Conservation (phyloP, 768 basidiomycete genomes). For the Harrya chromipes region DNA sequence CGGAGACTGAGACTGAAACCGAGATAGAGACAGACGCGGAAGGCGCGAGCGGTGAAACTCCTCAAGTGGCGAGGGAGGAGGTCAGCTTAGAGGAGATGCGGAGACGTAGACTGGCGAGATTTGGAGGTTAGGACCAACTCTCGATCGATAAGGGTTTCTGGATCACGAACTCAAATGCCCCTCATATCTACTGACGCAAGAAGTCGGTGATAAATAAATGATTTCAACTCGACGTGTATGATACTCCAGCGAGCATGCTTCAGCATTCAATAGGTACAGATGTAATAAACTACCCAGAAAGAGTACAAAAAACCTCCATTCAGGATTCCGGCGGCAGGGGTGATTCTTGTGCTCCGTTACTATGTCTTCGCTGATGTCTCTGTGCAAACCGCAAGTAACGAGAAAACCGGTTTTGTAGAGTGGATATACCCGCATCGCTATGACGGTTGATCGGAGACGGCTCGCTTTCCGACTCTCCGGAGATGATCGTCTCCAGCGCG, state of each 20-base stretch:
- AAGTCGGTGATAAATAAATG: too few relatives aligned
- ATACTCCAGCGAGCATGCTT: too few relatives aligned
- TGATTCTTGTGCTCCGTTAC: slow-evolving; percentile 31
- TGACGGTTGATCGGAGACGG: slow-evolving; percentile 4
- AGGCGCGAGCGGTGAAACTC: neutral
- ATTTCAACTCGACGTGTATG: too few relatives aligned
- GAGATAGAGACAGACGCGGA: slow-evolving; percentile 36
- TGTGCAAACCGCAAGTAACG: slow-evolving; percentile 55
- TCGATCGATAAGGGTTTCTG: neutral
- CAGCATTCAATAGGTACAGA: neutral
- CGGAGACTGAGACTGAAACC: slow-evolving; percentile 34
- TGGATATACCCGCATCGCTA: slow-evolving; percentile 15
- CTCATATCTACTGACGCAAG: neutral
- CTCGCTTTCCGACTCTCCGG: slow-evolving; percentile 28
- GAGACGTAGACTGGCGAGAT: slow-evolving; percentile 58
- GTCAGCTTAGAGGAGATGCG: slow-evolving; percentile 66
- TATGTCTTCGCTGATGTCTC: slow-evolving; percentile 43
- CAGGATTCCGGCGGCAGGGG: slow-evolving; percentile 5
- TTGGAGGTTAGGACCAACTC: slow-evolving; percentile 43
- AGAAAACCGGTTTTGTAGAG: slow-evolving; percentile 46
- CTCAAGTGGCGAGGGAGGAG: slow-evolving; percentile 29
- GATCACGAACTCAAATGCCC: neutral
- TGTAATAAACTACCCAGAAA: neutral
- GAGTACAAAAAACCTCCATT: slow-evolving; percentile 3
- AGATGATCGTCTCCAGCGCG: slow-evolving; percentile 57